Evolutionary conservation across 1,139 yeast species (phyloP), one percentile per base, ranked within the genome.

Genomic region (Taphrina populina): DNA sequence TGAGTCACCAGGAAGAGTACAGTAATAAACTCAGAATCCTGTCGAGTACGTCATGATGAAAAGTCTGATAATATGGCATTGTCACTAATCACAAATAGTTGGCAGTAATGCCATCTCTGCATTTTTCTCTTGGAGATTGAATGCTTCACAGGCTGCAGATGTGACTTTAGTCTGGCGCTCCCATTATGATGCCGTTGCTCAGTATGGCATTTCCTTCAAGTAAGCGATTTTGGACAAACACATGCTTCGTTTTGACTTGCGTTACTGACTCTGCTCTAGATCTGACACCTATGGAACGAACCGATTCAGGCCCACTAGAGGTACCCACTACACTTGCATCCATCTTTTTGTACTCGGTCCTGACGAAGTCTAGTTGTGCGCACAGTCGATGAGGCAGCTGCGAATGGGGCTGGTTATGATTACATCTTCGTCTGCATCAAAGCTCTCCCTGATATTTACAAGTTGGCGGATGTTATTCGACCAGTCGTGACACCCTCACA

Each of bases 361-460:
- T 51, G 30, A 13, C 34, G 3, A 23, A 33, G 13, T 6, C 13
- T 20, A 41, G 64, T 61, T 17, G 58, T 58, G 13, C 64, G 64
- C 27, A 60, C 69, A 4, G 75, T 80, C 1, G 71, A 69, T 1
- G 80, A 77, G 33, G 84, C 83, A 0, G 68, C 62, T 2, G 59
- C 44, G 15, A 59, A 61, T 23, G 29, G 46, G 7, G 63, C 63
- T 0, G 80, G 78, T 1, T 85, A 77, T 64, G 95, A 85, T 64
- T 86, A 74, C 64, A 73, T 84, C 21, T 73, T 85, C 3, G 76
- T 85, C 33, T 75, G 88, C 44, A 83, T 88, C 43, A 86, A 86
- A 66, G 84, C 83, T 63, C 74, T 84, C 26, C 95, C 95, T 3
- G 95, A 85, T 65, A 69, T 80, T 2, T 73, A 75, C 55, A 71